Evolutionary conservation across 139 green algal genomes (phyloP).

Genomic region (Auxenochlorella pyrenoidosa): DNA sequence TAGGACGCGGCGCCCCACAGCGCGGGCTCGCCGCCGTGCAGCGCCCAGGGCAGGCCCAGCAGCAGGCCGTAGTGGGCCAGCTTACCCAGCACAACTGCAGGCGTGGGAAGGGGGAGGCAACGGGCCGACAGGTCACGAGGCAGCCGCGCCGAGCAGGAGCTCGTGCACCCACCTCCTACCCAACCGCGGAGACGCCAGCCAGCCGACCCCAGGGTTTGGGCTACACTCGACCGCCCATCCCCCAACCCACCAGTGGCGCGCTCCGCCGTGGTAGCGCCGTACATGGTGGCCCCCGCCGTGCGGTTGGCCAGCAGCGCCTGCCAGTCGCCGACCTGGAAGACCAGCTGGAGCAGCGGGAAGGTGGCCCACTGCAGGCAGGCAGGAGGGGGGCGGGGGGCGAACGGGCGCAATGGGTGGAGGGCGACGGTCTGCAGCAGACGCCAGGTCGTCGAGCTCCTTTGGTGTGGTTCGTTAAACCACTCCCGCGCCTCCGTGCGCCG

Average conservation of each 20-base stretch:
- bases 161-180: no score
- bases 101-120: neutral
- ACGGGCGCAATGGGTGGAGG: no score
- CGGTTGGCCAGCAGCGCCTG: conserved; percentile 60
- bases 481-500: no score
- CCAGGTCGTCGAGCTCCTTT: no score
- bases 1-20: conserved; percentile 60
- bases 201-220: no score
- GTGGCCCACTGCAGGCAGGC: conserved; percentile 61
- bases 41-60: conserved; percentile 56
- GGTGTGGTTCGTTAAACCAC: no score
- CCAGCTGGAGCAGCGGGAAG: conserved; percentile 84
- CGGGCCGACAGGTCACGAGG: no score
- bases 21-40: conserved; percentile 64
- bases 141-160: no score
- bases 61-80: conserved; percentile 79
- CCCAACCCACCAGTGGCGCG: neutral
- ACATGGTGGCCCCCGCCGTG: conserved; percentile 74
- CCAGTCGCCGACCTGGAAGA: conserved; percentile 77
- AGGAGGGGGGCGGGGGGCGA: neutral
- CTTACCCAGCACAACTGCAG: conserved; percentile 77
- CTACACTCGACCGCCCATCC: neutral
- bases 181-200: no score
- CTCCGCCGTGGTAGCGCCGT: conserved; percentile 76
- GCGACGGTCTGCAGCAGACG: no score